Evolutionary conservation across 768 basidiomycete genomes (phyloP).

Genomic region (Rhizopogon roseolus): DNA sequence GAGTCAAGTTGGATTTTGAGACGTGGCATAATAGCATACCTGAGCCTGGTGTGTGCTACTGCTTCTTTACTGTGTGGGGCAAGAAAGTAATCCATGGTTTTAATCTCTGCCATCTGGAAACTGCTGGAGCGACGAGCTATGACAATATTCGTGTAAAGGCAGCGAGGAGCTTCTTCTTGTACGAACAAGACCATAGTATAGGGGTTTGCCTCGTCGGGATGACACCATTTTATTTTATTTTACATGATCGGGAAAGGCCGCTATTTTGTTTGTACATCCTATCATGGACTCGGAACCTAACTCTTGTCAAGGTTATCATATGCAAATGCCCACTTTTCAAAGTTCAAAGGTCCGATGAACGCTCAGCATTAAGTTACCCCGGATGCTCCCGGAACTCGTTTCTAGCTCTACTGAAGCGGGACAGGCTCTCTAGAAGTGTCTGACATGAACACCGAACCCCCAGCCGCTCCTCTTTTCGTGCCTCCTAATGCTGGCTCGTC

Average conservation of each 20-base stretch:
- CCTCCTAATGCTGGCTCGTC: constrained; percentile 39
- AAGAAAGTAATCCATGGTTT: constrained; percentile 54
- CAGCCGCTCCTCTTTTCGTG: constrained; percentile 25
- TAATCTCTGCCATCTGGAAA: neutral
- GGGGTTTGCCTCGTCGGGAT: neutral
- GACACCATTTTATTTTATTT: neutral
- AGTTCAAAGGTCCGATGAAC: neutral
- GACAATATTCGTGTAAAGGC: neutral
- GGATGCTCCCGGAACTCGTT: neutral
- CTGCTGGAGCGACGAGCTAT: neutral
- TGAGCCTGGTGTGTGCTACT: constrained; percentile 52
- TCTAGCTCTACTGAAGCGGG: neutral
- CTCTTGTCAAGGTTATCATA: too few relatives aligned
- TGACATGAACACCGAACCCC: neutral
- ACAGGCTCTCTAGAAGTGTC: neutral
- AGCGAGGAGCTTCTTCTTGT: too few relatives aligned
- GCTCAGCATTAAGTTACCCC: neutral
- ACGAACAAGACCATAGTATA: neutral
- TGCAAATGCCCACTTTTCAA: too few relatives aligned
- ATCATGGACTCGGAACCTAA: too few relatives aligned
- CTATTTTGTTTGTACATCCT: too few relatives aligned
- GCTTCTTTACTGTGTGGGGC: constrained; percentile 65
- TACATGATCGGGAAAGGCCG: too few relatives aligned
- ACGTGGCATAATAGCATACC: constrained; percentile 34
- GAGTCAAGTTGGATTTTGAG: constrained; percentile 9